phyloP scores from a whole-genome alignment of 345 rosid species.

The Gossypium anomalum region DNA sequence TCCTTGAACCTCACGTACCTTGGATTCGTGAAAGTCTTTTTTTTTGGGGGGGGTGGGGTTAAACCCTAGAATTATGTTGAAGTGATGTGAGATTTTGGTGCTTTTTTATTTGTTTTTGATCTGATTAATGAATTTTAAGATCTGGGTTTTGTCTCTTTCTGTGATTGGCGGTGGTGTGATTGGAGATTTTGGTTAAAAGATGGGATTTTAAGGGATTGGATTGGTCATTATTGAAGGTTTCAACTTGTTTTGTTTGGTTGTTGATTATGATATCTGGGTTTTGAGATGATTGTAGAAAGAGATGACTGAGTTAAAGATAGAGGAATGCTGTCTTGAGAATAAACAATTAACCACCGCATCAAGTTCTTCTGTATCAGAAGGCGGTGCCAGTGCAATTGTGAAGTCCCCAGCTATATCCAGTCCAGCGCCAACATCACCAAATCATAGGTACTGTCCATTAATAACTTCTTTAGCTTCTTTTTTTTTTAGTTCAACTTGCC shows the following conservation, averaged over 20 bases:
- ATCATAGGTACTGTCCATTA: conserved; percentile 39
- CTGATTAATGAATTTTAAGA: conserved; percentile 40
- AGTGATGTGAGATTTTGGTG: conserved; percentile 24
- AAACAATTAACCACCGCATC: conserved; percentile 75
- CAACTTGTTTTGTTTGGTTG: conserved; percentile 9
- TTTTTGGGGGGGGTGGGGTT: background rate
- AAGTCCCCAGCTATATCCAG: conserved; percentile 74
- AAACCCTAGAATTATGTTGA: conserved; percentile 10
- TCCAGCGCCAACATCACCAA: conserved; percentile 60
- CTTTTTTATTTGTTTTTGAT: conserved; percentile 18
- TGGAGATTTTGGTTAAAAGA: conserved; percentile 20
- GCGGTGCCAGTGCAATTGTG: conserved; percentile 54
- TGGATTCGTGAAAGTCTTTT: background rate
- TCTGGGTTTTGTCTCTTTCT: conserved; percentile 38
- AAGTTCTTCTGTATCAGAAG: conserved; percentile 70
- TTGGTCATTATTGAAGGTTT: conserved; percentile 9
- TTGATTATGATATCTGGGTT: conserved; percentile 35
- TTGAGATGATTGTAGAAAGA: conserved; percentile 43
- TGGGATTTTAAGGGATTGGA: conserved; percentile 23
- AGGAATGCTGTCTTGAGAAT: conserved; percentile 77
- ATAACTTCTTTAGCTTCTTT: background rate
- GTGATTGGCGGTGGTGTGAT: conserved; percentile 22
- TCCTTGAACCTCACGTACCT: conserved; percentile 9
- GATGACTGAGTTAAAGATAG: conserved; percentile 50
- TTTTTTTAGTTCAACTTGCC: background rate